Conservation (phyloP, 1,284 basidiomycete species). For the Erythrobasidium hasegawianum region DNA sequence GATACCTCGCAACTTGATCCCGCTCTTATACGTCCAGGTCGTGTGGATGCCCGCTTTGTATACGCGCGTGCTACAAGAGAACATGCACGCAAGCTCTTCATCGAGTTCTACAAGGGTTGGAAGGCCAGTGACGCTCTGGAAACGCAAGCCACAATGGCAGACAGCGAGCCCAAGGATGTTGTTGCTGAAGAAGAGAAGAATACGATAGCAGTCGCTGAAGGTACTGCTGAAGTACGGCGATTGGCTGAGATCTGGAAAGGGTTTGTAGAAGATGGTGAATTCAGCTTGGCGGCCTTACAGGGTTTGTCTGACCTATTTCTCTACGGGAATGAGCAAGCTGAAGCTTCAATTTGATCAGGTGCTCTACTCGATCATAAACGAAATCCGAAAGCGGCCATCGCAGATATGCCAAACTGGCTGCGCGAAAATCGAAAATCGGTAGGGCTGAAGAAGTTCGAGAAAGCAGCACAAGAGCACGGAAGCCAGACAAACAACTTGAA, state of each 20-base stretch:
- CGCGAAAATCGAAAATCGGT: background rate
- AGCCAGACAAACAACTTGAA: background rate
- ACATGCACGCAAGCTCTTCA: slow-evolving; percentile 21
- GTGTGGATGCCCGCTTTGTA: slow-evolving; percentile 10
- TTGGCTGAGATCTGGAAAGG: slow-evolving; percentile 8
- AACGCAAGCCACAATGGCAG: background rate
- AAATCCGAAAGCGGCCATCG: slow-evolving; percentile 14
- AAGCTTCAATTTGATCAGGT: background rate
- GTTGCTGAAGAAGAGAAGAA: slow-evolving; percentile 1
- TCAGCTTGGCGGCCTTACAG: slow-evolving; percentile 17
- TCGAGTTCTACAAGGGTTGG: slow-evolving; percentile 29
- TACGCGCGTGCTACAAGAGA: slow-evolving; percentile 17
- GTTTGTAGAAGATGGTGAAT: slow-evolving; percentile 17
- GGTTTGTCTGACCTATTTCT: slow-evolving; percentile 15
- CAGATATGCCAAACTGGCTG: slow-evolving; percentile 12
- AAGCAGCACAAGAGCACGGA: background rate
- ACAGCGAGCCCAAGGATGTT: slow-evolving; percentile 7
- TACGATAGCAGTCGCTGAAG: background rate
- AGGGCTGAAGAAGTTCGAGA: slow-evolving; percentile 1
- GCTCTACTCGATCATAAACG: slow-evolving; percentile 18
- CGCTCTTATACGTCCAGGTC: slow-evolving; percentile 62
- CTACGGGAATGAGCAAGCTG: slow-evolving; percentile 11
- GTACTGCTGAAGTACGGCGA: slow-evolving; percentile 5
- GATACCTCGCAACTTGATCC: slow-evolving; percentile 64
- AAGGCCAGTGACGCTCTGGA: background rate